Percentiles rank a stretch among this genome's conserved stretches.
These are phyloP conservation scores for Arthrobotrys musiformis DNA, from an alignment of 2,329 filamentous ascomycete species.

Conservation along the genomic window DNA sequence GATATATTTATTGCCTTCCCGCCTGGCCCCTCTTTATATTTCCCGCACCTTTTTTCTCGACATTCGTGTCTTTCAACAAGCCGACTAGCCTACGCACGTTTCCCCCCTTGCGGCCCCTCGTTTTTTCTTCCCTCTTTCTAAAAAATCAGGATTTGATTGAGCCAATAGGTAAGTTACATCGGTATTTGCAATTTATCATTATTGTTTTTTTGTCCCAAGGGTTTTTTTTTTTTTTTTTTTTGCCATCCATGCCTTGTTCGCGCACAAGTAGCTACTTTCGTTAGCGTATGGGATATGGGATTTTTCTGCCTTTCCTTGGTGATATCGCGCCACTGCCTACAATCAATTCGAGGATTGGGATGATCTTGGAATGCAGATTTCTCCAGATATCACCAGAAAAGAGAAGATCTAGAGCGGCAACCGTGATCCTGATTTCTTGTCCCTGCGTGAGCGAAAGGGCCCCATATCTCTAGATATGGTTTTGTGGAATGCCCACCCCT, in stretches of 20 bases:
- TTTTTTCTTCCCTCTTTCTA: constrained; percentile 8
- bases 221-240: too few relatives aligned
- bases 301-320: background rate
- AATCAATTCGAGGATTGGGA: background rate
- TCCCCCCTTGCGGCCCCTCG: constrained; percentile 5
- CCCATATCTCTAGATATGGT: background rate
- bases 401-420: constrained; percentile 7
- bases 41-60: constrained; percentile 32
- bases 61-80: constrained; percentile 16
- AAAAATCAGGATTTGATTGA: background rate
- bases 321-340: constrained; percentile 19
- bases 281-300: constrained; percentile 7
- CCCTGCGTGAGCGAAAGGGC: background rate
- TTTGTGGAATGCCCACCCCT: constrained; percentile 35
- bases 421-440: background rate
- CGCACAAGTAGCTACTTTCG: background rate
- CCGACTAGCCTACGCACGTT: constrained; percentile 13
- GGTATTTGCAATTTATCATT: constrained; percentile 18
- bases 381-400: constrained; percentile 30
- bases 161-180: constrained; percentile 14
- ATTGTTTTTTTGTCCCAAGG: constrained; percentile 3
- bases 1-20: background rate
- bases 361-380: constrained; percentile 29
- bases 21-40: constrained; percentile 16
- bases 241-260: background rate